These are phyloP conservation scores for Tolypocladium album DNA, from an alignment of 2,329 filamentous ascomycete genomes.

Conservation along the genomic window DNA sequence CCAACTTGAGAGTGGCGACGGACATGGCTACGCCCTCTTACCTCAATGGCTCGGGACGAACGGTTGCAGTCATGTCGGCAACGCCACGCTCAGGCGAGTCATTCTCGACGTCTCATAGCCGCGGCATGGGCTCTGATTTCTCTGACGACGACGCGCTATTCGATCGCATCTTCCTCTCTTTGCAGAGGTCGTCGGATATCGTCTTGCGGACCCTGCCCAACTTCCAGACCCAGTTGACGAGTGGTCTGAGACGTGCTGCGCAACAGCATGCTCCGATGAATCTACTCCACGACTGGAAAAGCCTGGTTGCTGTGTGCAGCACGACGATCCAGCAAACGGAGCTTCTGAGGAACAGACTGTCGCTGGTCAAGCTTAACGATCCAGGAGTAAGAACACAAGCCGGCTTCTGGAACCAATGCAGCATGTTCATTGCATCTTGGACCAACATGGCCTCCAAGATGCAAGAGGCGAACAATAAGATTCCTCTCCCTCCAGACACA, in stretches of 20 bases:
- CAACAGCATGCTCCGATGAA: constrained; percentile 48
- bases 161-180: constrained; percentile 68
- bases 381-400: constrained; percentile 58
- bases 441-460: constrained; percentile 52
- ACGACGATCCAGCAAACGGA: constrained; percentile 64
- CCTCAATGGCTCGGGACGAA: constrained; percentile 37
- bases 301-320: constrained; percentile 60
- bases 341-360: constrained; percentile 60
- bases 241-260: constrained; percentile 52
- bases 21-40: constrained; percentile 35
- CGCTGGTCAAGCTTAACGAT: constrained; percentile 75
- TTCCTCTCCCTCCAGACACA: constrained; percentile 53
- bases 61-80: constrained; percentile 42
- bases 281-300: constrained; percentile 55
- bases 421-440: constrained; percentile 62
- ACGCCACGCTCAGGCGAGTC: constrained; percentile 79
- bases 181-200: constrained; percentile 63
- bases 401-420: constrained; percentile 60
- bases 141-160: constrained; percentile 72
- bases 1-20: constrained; percentile 44
- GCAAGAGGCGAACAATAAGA: constrained; percentile 40
- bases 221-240: constrained; percentile 56
- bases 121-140: constrained; percentile 45
- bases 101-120: constrained; percentile 47
- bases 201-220: constrained; percentile 61